Conservation (phyloP, 305 asterid species). For the Fraxinus velutina region DNA sequence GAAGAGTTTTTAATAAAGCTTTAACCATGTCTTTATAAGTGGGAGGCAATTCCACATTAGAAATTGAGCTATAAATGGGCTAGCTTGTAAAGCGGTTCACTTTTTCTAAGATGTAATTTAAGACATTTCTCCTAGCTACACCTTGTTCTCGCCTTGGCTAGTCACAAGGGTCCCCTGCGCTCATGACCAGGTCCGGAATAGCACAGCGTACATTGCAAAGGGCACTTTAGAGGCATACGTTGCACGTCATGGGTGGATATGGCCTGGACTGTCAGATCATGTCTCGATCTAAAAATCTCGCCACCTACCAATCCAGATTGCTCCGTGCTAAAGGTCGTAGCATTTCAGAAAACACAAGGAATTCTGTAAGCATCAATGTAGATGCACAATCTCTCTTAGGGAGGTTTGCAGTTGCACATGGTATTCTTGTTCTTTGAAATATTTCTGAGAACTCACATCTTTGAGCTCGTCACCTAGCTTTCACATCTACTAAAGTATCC, state of each 20-base stretch:
- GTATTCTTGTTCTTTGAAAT: neutral
- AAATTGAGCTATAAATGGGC: neutral
- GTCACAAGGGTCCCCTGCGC: neutral
- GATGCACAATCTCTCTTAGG: neutral
- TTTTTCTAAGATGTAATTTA: neutral
- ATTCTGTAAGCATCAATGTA: neutral
- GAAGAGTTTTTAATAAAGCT: neutral
- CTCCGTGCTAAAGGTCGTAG: neutral
- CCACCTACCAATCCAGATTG: neutral
- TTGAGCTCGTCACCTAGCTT: neutral
- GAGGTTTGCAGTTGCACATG: neutral
- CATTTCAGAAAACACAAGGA: neutral
- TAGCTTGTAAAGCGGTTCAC: neutral
- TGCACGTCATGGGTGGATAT: neutral
- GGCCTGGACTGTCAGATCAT: neutral
- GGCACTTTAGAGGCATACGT: neutral
- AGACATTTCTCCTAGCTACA: neutral
- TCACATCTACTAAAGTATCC: neutral
- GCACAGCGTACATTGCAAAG: neutral
- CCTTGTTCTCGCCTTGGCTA: neutral
- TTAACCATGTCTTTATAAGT: neutral
- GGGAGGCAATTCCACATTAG: neutral
- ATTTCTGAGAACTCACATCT: neutral
- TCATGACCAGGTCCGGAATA: neutral
- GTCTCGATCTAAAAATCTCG: neutral